These are phyloP conservation scores for Pythium dissotocum DNA, from an alignment of 352 stramenopile genomes.

Conservation along the genomic window DNA sequence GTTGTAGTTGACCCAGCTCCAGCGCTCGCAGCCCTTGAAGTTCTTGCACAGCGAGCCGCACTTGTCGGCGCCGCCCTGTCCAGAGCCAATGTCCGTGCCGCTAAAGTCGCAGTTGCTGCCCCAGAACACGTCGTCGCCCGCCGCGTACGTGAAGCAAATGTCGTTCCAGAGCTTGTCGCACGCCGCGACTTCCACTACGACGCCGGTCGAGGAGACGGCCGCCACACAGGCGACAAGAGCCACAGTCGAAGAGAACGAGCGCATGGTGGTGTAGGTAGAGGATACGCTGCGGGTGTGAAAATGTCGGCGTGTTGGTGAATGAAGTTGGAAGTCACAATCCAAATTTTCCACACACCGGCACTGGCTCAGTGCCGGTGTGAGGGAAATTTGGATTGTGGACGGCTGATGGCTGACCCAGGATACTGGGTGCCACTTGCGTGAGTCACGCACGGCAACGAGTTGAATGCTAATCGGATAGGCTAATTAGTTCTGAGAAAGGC, in stretches of 20 bases:
- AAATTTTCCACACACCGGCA: too few species aligned
- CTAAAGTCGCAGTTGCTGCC: conserved; percentile 27
- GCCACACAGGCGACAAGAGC: not conserved
- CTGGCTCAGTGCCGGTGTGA: not conserved
- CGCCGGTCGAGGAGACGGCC: conserved; percentile 2
- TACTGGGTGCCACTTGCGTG: not conserved
- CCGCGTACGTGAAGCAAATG: conserved; percentile 28
- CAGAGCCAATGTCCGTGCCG: conserved; percentile 12
- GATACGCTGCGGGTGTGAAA: not conserved
- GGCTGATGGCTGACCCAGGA: not conserved
- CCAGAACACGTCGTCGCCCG: conserved; percentile 28
- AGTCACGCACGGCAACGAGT: not conserved
- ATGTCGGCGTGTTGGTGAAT: not conserved
- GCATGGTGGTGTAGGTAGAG: not conserved
- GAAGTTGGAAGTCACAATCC: too few species aligned
- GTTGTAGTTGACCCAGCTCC: conserved; percentile 29
- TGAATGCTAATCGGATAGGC: not conserved
- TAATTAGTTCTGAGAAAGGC: conserved; percentile 3
- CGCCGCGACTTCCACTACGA: conserved; percentile 5
- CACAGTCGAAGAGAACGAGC: not conserved
- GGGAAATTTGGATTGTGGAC: not conserved
- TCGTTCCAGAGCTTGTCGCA: conserved; percentile 31
- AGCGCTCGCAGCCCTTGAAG: conserved; percentile 22
- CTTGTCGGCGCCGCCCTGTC: conserved; percentile 24
- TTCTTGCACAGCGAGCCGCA: conserved; percentile 21